These are phyloP conservation scores for Boletellus deceptivus DNA, from an alignment of 1,284 basidiomycete species.

Conservation along the genomic window DNA sequence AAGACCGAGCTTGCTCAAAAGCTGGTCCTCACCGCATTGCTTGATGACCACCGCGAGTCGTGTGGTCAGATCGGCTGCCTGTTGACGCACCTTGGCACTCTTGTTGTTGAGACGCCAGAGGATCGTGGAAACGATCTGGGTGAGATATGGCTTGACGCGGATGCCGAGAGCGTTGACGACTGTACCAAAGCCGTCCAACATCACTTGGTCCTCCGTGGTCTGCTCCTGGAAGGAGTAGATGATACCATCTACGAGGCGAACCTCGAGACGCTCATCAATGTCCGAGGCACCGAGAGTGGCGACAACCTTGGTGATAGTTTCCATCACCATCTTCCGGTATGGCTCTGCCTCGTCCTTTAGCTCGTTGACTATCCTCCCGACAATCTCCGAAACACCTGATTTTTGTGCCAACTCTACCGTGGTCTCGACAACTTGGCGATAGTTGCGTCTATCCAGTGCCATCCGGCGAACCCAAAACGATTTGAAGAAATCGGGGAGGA, in stretches of 20 bases:
- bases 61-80: slow-evolving; percentile 95
- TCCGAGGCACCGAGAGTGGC: slow-evolving; percentile 92
- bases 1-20: slow-evolving; percentile 94
- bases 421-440: slow-evolving; percentile 96
- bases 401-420: slow-evolving; percentile 98
- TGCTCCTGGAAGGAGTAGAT: slow-evolving; percentile 99
- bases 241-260: slow-evolving; percentile 94
- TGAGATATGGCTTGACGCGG: slow-evolving; percentile 98
- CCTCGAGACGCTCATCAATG: slow-evolving; percentile 94
- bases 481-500: slow-evolving; percentile 99
- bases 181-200: slow-evolving; percentile 98
- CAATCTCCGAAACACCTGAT: slow-evolving; percentile 93
- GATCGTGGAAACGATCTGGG: slow-evolving; percentile 99
- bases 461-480: slow-evolving; percentile 98
- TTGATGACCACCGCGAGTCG: slow-evolving; percentile 97
- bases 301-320: slow-evolving; percentile 97
- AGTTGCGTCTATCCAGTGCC: slow-evolving; percentile 96
- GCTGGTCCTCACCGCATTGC: slow-evolving; percentile 95
- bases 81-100: slow-evolving; percentile 97
- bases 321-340: slow-evolving; percentile 99
- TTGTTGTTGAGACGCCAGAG: slow-evolving; percentile 99
- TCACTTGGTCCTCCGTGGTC: slow-evolving; percentile 97
- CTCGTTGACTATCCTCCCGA: slow-evolving; percentile 93
- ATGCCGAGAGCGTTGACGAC: slow-evolving; percentile 96
- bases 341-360: slow-evolving; percentile 97